Conservation (phyloP, 768 basidiomycete genomes). For the Kwoniella sp. region DNA sequence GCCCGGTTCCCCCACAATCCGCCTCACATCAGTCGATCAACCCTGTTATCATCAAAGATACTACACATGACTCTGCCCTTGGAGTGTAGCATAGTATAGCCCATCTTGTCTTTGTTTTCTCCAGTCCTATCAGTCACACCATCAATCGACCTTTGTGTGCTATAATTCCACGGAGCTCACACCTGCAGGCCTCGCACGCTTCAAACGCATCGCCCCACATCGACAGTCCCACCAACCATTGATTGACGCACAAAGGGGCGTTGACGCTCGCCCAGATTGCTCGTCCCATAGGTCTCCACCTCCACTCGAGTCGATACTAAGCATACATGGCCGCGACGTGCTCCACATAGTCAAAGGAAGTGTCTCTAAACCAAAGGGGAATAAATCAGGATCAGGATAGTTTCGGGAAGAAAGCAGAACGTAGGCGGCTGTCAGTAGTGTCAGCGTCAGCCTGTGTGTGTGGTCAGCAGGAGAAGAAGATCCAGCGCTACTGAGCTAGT, state of each 20-base stretch:
- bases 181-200: not conserved
- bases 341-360: slow-evolving; percentile 13
- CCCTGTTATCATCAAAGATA: not conserved
- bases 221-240: not conserved
- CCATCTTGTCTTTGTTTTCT: not conserved
- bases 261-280: not conserved
- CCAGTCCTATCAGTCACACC: not conserved
- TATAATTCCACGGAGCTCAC: no score
- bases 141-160: not conserved
- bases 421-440: not conserved
- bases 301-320: not conserved
- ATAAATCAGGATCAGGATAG: not conserved
- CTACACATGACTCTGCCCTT: not conserved
- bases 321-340: not conserved
- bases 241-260: not conserved
- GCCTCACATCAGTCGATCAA: not conserved
- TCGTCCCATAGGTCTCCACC: not conserved
- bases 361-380: not conserved
- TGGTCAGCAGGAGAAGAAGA: no score
- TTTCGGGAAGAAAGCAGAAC: not conserved
- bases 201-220: not conserved
- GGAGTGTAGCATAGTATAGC: not conserved
- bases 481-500: not conserved
- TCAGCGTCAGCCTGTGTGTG: not conserved
- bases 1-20: not conserved